A percentile compares a stretch with the other conserved stretches of the same genome.
Conservation (phyloP, 2,329 filamentous ascomycete species). For the Talaromyces sp. region DNA sequence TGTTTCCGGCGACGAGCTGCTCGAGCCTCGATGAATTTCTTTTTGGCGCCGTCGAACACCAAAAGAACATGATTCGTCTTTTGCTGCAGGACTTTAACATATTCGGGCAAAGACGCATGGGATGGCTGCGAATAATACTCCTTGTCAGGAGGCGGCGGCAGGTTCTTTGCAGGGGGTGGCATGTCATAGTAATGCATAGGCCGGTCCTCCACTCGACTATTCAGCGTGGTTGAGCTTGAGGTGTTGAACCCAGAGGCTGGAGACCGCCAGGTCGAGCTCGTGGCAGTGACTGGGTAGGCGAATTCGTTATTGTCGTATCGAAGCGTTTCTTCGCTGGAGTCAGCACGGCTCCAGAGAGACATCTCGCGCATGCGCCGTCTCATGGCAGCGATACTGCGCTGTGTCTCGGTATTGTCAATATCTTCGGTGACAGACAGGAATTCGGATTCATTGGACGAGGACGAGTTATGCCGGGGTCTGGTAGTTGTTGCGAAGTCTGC, state of each 20-base stretch:
- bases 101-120: slow-evolving; percentile 11
- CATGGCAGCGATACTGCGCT: slow-evolving; percentile 2
- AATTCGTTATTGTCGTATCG: not conserved
- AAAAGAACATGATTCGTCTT: slow-evolving; percentile 21
- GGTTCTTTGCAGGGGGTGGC: not conserved
- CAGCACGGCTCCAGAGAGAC: slow-evolving; percentile 4
- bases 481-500: not conserved
- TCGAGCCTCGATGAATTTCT: slow-evolving; percentile 28
- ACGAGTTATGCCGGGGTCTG: not conserved
- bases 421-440: not conserved
- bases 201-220: not conserved
- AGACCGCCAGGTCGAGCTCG: not conserved
- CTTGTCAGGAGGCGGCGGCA: not conserved
- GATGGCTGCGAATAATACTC: slow-evolving; percentile 13
- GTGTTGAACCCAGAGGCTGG: not conserved
- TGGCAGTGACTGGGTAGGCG: not conserved
- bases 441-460: not conserved
- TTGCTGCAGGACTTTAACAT: slow-evolving; percentile 21
- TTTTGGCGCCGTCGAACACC: slow-evolving; percentile 29
- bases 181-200: not conserved
- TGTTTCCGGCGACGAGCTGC: slow-evolving; percentile 32
- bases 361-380: slow-evolving; percentile 9
- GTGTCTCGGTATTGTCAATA: not conserved
- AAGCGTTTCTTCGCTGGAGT: slow-evolving; percentile 1
- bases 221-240: not conserved